Evolutionary conservation across 2,329 filamentous ascomycete species (phyloP).

Genomic region (Monilinia aucupariae): DNA sequence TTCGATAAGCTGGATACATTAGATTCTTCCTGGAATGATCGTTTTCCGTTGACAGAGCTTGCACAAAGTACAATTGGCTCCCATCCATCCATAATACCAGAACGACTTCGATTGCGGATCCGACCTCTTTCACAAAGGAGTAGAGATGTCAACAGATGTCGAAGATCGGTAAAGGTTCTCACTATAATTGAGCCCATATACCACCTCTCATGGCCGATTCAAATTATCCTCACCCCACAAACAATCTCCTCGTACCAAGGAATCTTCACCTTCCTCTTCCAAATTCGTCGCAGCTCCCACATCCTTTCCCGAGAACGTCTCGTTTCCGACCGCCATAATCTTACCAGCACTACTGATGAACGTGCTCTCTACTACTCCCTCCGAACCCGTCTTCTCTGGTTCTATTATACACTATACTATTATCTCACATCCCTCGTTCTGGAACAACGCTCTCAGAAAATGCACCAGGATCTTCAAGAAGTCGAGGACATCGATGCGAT

Average conservation of each 20-base stretch:
- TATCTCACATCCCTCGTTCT: slow-evolving; percentile 73
- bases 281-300: slow-evolving; percentile 66
- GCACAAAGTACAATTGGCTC: slow-evolving; percentile 64
- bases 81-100: slow-evolving; percentile 48
- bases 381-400: slow-evolving; percentile 69
- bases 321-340: slow-evolving; percentile 39
- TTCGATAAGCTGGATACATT: slow-evolving; percentile 69
- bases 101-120: slow-evolving; percentile 57
- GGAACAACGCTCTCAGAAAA: slow-evolving; percentile 49
- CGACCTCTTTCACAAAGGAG: slow-evolving; percentile 38
- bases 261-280: slow-evolving; percentile 70
- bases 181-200: slow-evolving; percentile 62
- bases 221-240: slow-evolving; percentile 66
- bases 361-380: slow-evolving; percentile 52
- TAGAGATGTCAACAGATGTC: slow-evolving; percentile 42
- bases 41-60: slow-evolving; percentile 72
- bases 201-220: slow-evolving; percentile 58
- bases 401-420: slow-evolving; percentile 66
- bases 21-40: slow-evolving; percentile 66
- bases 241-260: slow-evolving; percentile 63
- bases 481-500: slow-evolving; percentile 76
- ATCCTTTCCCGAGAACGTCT: slow-evolving; percentile 54
- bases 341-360: slow-evolving; percentile 39
- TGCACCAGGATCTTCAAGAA: slow-evolving; percentile 52
- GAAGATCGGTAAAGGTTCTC: slow-evolving; percentile 57